Evolutionary conservation across 2,329 filamentous ascomycete genomes (phyloP), one percentile per base, ranked within the genome.

Genomic region (Oidium heveae): DNA sequence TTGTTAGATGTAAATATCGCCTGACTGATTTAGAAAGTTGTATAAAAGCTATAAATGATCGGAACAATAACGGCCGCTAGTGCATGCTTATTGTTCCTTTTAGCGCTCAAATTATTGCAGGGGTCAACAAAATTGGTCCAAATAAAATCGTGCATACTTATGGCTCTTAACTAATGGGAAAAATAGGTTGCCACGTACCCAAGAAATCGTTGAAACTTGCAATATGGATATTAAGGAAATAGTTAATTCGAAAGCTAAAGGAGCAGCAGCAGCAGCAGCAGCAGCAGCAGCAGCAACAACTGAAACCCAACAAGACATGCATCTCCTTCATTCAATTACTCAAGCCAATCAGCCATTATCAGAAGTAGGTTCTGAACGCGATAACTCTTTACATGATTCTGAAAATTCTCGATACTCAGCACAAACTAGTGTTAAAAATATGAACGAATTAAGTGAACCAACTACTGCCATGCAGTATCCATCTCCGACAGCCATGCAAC

Each of bases 221-320:
- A 43, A 53, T n/a, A 66, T 66, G 65, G 65, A 66, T 49, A 66
- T 66, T 57, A 66, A 65, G 53, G 61, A 66, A 53, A 66, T 66
- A 34, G 64, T 66, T 37, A 66, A 66, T 57, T 60, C 63, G 7
- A 66, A 66, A 57, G 63, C 62, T n/a, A 57, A 50, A 44, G 61
- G 61, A 59, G 61, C 57, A n/a, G 61, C 59, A 18, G 59, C 59
- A 41, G 53, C 43, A 56, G 63, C 60, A 13, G 63, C 62, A 28
- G 61, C 61, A 4, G 61, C 59, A 15, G 60, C 58, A 18, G 61
- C 60, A 24, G 58, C 56, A 49, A 59, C 58, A 51, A 62, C 61
- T 52, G 60, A 58, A 20, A 51, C 59, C 18, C 58, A 58, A 49
- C 63, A 63, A 54, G 64, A 66, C 50, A 52, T 66, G n/a, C 63